Evolutionary conservation across 2,329 filamentous ascomycete genomes (phyloP), one percentile per base, ranked within the genome.

Genomic region (Iodosphaeria phyllophila): DNA sequence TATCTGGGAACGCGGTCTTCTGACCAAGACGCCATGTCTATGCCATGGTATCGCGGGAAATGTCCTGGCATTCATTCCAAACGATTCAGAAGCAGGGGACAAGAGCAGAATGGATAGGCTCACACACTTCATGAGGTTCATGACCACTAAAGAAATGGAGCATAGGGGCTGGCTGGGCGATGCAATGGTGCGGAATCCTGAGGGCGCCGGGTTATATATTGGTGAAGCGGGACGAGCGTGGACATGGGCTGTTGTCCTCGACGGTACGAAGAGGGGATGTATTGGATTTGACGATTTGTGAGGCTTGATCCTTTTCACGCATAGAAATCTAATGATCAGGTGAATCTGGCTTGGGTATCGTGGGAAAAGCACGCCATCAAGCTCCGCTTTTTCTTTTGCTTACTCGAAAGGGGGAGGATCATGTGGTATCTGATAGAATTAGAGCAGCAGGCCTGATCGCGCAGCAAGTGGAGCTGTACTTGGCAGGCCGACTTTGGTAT

Each of bases 31-130:
- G 36, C 67, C 70, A 2, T 73, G 64, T 36, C 41, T 77, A 18
- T 76, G 71, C 37, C 70, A 77, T 37, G 65, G 71, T 0, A 65
- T 74, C 15, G 56, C 65, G 9, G 67, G 71, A 6, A 76, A 76
- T 38, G 65, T 68, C 10, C 46, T 77, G 10, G 40, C 38, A 13
- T 26, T 43, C 5, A n/a, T n/a, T n/a, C n/a, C n/a, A n/a, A n/a
- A n/a, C n/a, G n/a, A n/a, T n/a, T n/a, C n/a, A n/a, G n/a, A n/a
- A n/a, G n/a, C n/a, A n/a, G 33, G 31, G 2, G 27, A 27, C 5
- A 26, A 32, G 5, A 25, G 32, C 4, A n/a, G n/a, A n/a, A n/a
- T n/a, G n/a, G n/a, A n/a, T n/a, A 23, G 26, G 13, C 37, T 42
- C 14, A 4, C 16, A 11, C 37, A 40, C 12, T 38, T 43, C 16